These are phyloP conservation scores for Spirogloea muscicola DNA, from an alignment of 139 green algal genomes.

Conservation along the genomic window DNA sequence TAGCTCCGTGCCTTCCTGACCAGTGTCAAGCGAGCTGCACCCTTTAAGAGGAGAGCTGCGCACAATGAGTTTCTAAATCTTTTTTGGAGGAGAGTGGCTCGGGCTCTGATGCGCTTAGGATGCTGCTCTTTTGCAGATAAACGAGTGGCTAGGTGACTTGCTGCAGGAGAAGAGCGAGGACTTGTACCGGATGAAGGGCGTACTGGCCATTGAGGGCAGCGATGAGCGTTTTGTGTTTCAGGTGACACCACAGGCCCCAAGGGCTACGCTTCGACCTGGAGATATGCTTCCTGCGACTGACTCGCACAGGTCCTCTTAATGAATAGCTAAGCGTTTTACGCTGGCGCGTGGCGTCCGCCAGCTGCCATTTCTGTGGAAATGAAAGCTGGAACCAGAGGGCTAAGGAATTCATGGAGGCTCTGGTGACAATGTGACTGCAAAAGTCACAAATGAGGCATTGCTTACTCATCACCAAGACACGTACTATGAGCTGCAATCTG, in stretches of 20 bases:
- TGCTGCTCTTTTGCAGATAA: conserved; percentile 59
- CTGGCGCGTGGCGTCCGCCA: not conserved
- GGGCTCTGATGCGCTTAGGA: no score
- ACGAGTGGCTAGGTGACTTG: conserved; percentile 84
- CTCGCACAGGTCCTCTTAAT: no score
- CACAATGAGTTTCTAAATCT: not conserved
- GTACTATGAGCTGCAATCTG: no score
- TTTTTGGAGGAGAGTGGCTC: not conserved
- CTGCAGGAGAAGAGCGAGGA: conserved; percentile 80
- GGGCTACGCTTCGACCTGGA: no score
- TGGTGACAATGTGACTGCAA: no score
- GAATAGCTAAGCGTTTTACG: not conserved
- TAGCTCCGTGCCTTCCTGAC: no score
- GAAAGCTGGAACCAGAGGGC: not conserved
- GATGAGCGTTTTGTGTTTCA: conserved; percentile 85
- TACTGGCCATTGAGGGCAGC: conserved; percentile 50
- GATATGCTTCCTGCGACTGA: not conserved
- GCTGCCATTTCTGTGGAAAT: not conserved
- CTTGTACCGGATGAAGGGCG: conserved; percentile 94
- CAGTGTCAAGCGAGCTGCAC: not conserved
- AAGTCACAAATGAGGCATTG: no score
- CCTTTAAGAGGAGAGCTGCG: not conserved
- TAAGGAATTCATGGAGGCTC: no score
- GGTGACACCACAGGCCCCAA: conserved; percentile 53
- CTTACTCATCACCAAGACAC: no score